Evolutionary conservation across 2,329 filamentous ascomycete species (phyloP).

Genomic region (Alternaria sp.): DNA sequence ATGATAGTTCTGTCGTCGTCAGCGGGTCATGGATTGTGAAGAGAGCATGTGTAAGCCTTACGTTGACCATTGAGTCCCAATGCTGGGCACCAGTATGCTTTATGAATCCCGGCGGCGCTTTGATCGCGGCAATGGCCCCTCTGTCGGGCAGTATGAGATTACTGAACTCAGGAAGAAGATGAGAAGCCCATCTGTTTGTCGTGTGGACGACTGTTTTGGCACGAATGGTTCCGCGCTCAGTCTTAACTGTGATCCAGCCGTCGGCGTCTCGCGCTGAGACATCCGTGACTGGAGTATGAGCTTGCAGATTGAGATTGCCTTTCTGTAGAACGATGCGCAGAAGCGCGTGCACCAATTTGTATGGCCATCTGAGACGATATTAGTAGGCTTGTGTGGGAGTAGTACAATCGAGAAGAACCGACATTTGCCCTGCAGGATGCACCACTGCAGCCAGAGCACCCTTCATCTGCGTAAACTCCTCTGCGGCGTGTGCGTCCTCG

Average conservation of each 20-base stretch:
- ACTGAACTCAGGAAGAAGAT: conserved; percentile 15
- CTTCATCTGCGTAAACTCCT: conserved; percentile 19
- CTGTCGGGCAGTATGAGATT: conserved; percentile 12
- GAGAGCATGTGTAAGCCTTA: background rate
- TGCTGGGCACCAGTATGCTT: conserved; percentile 20
- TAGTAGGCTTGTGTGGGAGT: background rate
- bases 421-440: conserved; percentile 18
- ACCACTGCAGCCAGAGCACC: conserved; percentile 11
- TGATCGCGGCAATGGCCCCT: conserved; percentile 5
- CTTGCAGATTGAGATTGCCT: conserved; percentile 8
- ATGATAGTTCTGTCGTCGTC: conserved; percentile 11
- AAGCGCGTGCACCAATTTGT: conserved; percentile 19
- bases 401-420: background rate
- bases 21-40: background rate
- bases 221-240: conserved; percentile 9
- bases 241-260: conserved; percentile 10
- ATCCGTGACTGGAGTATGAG: conserved; percentile 9
- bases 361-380: conserved; percentile 12
- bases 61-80: conserved; percentile 14
- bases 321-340: conserved; percentile 9
- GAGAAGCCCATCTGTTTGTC: conserved; percentile 18
- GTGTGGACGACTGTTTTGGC: conserved; percentile 13
- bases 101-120: conserved; percentile 12
- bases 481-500: background rate
- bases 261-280: conserved; percentile 10